Evolutionary conservation across 2,329 filamentous ascomycete species (phyloP), one percentile per base, ranked within the genome.

Genomic region (Orbilia brochopaga): DNA sequence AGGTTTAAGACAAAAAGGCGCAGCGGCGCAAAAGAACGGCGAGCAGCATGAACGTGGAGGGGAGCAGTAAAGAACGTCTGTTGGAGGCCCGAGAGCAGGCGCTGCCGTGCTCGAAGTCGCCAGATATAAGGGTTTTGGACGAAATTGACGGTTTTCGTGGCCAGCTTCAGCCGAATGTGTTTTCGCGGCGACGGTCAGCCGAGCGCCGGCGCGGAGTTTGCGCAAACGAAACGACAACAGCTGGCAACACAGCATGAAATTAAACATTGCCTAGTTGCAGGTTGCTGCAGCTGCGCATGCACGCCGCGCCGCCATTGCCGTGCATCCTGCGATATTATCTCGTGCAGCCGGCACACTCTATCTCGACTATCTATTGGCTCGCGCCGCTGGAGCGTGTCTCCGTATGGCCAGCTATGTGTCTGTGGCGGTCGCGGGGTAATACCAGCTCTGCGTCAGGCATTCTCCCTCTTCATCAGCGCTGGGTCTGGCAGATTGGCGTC

Each of bases 151-250:
- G n/a, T 57, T 69, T 32, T 32, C 27, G 27, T 32, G 3, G n/a
- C n/a, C n/a, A n/a, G n/a, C n/a, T n/a, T n/a, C 35, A 69, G 46
- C 65, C 65, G 65, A 69, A 63, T 23, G 40, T n/a, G n/a, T n/a
- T 32, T 35, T 40, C 32, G 65, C 54, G 50, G 52, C 10, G 40
- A 44, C 15, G 32, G 13, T 17, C 53, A 40, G 55, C 53, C 50
- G n/a, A 24, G 57, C 54, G 65, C 54, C 27, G 58, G 50, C 37
- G 10, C 66, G 66, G 58, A 19, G 19, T 58, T 61, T 54, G 27
- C 40, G 19, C 17, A 23, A 42, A 42, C 11, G 19, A 46, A 69
- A 69, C 42, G 55, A 35, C 65, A 69, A 69, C 65, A 63, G 52
- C 42, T 30, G 44, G 10, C 59, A 70, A 70, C 66, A 42, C 65